phyloP scores from a whole-genome alignment of 192 early-diverging fungal genomes.

The Backusella liffmaniae region DNA sequence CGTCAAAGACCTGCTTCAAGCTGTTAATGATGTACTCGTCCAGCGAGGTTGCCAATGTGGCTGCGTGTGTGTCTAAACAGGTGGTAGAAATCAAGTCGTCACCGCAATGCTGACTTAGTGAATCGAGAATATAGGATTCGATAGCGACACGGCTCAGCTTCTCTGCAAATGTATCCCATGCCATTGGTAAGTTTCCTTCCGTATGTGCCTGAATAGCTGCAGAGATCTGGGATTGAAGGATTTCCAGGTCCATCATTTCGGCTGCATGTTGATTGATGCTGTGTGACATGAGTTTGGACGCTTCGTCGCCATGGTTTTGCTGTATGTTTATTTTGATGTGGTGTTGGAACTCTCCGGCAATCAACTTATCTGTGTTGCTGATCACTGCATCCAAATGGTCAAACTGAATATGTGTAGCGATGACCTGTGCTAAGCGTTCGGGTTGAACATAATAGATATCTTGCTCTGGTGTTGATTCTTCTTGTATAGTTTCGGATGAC shows the following conservation, averaged over 20 bases:
- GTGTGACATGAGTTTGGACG: not conserved
- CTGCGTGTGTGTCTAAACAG: conserved; percentile 16
- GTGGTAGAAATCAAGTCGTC: not conserved
- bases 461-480: not conserved
- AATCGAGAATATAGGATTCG: not conserved
- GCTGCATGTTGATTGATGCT: not conserved
- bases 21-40: conserved; percentile 18
- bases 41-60: conserved; percentile 4
- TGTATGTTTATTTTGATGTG: conserved; percentile 25
- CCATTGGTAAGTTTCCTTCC: conserved; percentile 20
- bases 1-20: conserved; percentile 17
- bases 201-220: conserved; percentile 30
- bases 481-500: not conserved
- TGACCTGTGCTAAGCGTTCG: conserved; percentile 15
- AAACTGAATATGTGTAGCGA: conserved; percentile 29
- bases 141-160: conserved; percentile 14
- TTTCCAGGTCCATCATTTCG: conserved; percentile 29
- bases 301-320: not conserved
- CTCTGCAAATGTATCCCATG: conserved; percentile 27
- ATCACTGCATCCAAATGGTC: conserved; percentile 30
- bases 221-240: conserved; percentile 27
- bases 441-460: conserved; percentile 7
- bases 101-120: conserved; percentile 4
- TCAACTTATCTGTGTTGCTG: conserved; percentile 16
- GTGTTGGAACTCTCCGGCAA: conserved; percentile 16